Base-by-base conservation (phyloP, 371 early-diverging fungal genomes). In the Basidiobolus meristosporus region DNA sequence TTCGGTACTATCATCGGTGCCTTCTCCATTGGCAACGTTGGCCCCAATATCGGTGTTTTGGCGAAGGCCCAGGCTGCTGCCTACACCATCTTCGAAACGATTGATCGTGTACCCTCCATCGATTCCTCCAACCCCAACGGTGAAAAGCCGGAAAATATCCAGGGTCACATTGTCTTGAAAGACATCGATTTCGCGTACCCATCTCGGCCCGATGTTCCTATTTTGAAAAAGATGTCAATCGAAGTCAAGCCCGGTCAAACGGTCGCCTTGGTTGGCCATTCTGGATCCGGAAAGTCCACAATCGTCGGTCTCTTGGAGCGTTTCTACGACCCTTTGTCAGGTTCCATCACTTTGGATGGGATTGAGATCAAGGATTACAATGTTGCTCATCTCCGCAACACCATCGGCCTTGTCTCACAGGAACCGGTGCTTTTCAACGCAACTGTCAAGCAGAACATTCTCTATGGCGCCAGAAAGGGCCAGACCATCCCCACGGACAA, bases 241-340 rank as follows among this genome's bases (percentile, higher is more conserved):
- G 63, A 51, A 3, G 62, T 85, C 31, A 47, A 62, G 31, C 68
- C 91, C 5, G 87, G 85, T 21, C 60, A 70, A 45, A 82, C 75
- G n/a, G 70, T 79, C 7, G 86, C 82, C 2, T 59, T 84, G 36
- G 84, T 82, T n/a, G 85, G 82, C 28, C 64, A 67, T 30, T 83
- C 85, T 22, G 93, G 96, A 18, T 73, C 75, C 22, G 91, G 95
- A 31, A 90, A 89, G 51, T 84, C 86, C 10, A 92, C 96, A 15
- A 74, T 80, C 28, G 63, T 93, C 34, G 75, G 77, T 36, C 71
- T 95, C 19, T 39, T 90, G 21, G 81, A 87, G 53, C 84, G 97
- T 39, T 90, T 92, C 57, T 97, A 97, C 53, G 73, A 80, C 43
- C 66, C 79, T 1, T 44, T 49, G 9, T 48, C 44, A 20, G 89